Evolutionary conservation across 495 filamentous ascomycete genomes (phyloP), one percentile per base, ranked within the genome.

Genomic region (Hypoxylon trugodes): DNA sequence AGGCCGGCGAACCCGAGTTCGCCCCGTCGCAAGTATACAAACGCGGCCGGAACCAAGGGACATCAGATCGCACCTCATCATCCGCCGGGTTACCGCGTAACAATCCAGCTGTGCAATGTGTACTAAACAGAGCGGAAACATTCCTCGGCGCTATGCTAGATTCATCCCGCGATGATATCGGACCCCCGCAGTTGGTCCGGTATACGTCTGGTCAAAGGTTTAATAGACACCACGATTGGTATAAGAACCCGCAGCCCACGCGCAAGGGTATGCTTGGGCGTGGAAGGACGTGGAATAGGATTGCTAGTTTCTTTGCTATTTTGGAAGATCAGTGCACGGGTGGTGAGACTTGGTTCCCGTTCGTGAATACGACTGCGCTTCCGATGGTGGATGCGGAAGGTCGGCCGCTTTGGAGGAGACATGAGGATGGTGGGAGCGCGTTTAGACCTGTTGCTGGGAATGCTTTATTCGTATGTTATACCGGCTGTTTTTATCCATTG

Each of bases 371-470:
- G 0, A 73, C 78, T 0, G 51, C 51, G 0, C 24, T 57, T 7
- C 7, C 43, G 33, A 55, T 18, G 38, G 46, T 26, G 45, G 47
- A 48, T 41, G 21, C 35, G 47, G 8, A 38, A 9, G 38, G 55
- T 43, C 65, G 46, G 54, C 65, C 59, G 21, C 60, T 78, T 21
- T 81, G 77, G 79, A 72, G 75, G 32, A 64, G 70, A 32, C 78
- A 80, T 37, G 76, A 80, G 25, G 77, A 82, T 13, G 81, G 79
- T 0, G 82, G 82, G 2, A 66, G 84, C 30, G 80, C 79, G 0
- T 85, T 85, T 54, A 65, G 74, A 36, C 82, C 83, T 0, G 74
- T 84, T 9, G 69, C 75, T 1, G 75, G 81, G 4, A 84, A 84
- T 66, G 82, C 80, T 19, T 54, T 85, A 22, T 85, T 84, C 60